A percentile compares a stretch with the other conserved stretches of the same genome.
Conservation (phyloP, 2,329 filamentous ascomycete species). For the Allantophomopsis lycopodina region DNA sequence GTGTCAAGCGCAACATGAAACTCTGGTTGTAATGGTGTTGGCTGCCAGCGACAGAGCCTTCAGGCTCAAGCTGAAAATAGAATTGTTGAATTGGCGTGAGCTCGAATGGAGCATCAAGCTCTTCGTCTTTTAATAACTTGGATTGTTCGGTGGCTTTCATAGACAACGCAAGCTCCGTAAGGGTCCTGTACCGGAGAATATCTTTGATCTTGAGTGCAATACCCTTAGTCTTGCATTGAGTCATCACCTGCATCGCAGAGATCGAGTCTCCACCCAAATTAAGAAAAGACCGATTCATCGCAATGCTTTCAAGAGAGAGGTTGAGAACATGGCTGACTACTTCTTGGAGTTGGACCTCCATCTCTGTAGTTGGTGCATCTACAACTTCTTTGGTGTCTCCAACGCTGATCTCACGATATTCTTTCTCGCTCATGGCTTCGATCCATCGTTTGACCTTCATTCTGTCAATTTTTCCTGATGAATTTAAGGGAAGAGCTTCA, state of each 20-base stretch:
- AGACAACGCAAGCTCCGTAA: constrained; percentile 1
- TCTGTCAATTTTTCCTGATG: constrained; percentile 62
- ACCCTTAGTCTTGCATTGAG: constrained; percentile 3
- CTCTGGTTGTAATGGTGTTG: constrained; percentile 11
- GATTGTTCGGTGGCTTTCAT: background rate
- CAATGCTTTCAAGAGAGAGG: constrained; percentile 2
- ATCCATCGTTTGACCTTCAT: too few species aligned
- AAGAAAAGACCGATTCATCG: constrained; percentile 4
- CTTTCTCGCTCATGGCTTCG: too few species aligned
- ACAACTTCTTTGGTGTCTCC: too few species aligned
- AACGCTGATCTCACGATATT: too few species aligned
- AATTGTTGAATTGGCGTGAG: constrained; percentile 12
- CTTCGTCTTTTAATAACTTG: background rate
- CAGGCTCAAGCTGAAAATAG: constrained; percentile 7
- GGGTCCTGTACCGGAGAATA: constrained; percentile 3
- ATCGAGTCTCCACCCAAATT: constrained; percentile 7
- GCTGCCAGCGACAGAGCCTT: background rate
- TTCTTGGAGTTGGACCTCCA: background rate
- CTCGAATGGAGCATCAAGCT: constrained; percentile 2
- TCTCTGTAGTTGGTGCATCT: too few species aligned
- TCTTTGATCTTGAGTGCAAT: constrained; percentile 4
- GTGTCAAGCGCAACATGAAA: constrained; percentile 6
- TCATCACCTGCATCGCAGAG: constrained; percentile 7
- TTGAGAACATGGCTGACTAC: constrained; percentile 3
- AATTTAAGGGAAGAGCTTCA: constrained; percentile 55